A percentile compares a stretch with the other conserved stretches of the same genome.
These are phyloP conservation scores for Dissoconium aciculare DNA, from an alignment of 2,329 filamentous ascomycete species.

Conservation along the genomic window DNA sequence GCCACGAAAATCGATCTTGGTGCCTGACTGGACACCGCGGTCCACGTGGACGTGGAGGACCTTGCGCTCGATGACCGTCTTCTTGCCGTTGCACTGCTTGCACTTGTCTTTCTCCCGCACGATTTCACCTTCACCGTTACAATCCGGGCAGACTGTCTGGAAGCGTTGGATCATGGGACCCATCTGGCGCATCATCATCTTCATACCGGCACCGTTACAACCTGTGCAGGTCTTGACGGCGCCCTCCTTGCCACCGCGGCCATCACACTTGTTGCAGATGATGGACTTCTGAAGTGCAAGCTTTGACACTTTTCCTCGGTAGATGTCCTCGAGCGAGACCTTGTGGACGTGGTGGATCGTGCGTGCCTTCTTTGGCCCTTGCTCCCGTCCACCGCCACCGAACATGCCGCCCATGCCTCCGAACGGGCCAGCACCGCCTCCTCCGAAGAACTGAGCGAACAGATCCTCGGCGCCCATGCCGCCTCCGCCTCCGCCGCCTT, in stretches of 20 bases:
- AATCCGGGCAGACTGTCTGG: constrained; percentile 97
- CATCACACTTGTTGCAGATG: constrained; percentile 89
- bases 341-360: constrained; percentile 98
- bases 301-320: constrained; percentile 95
- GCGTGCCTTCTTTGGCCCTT: constrained; percentile 77
- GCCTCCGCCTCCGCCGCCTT: constrained; percentile 57
- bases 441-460: constrained; percentile 93
- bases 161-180: constrained; percentile 99
- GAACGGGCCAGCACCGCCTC: constrained; percentile 50
- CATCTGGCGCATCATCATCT: constrained; percentile 99
- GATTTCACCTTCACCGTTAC: constrained; percentile 90
- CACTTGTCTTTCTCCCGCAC: constrained; percentile 96
- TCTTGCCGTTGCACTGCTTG: constrained; percentile 94
- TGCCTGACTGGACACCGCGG: constrained; percentile 79
- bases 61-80: constrained; percentile 94
- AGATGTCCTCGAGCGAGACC: constrained; percentile 93
- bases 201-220: constrained; percentile 92
- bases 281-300: constrained; percentile 93
- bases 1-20: constrained; percentile 92
- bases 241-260: constrained; percentile 89
- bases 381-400: constrained; percentile 49
- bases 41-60: constrained; percentile 97
- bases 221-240: constrained; percentile 85
- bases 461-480: constrained; percentile 94
- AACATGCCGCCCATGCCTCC: constrained; percentile 62